Conservation (phyloP, 1,139 yeast genomes). For the Kodamaea plutei region DNA sequence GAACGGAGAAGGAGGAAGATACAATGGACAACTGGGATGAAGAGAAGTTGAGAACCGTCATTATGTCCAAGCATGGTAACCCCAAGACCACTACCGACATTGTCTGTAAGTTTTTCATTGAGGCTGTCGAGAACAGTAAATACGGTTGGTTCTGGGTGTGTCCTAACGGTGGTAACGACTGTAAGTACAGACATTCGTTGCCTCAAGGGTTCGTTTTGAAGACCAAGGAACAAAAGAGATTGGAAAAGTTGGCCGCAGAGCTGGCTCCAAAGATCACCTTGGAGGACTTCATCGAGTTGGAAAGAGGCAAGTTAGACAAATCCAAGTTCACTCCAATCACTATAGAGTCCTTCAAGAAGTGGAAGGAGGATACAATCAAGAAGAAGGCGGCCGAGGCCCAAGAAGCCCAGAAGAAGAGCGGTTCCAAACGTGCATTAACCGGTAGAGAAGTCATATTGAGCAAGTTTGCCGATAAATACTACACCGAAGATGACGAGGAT, state of each 20-base stretch:
- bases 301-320: constrained; percentile 80
- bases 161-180: constrained; percentile 89
- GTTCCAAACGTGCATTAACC: constrained; percentile 49
- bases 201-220: constrained; percentile 96
- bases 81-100: constrained; percentile 92
- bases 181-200: constrained; percentile 94
- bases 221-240: constrained; percentile 90
- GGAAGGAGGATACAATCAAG: constrained; percentile 72
- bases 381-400: constrained; percentile 59
- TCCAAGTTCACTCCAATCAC: constrained; percentile 84
- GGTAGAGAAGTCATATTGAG: constrained; percentile 82
- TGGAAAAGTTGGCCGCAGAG: constrained; percentile 83
- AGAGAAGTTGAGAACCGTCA: constrained; percentile 83
- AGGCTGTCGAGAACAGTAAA: constrained; percentile 95
- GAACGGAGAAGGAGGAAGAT: constrained; percentile 67
- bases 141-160: constrained; percentile 99
- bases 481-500: constrained; percentile 41
- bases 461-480: constrained; percentile 63
- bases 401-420: constrained; percentile 37
- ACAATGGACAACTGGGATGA: constrained; percentile 98
- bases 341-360: constrained; percentile 69
- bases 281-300: constrained; percentile 94
- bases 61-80: constrained; percentile 89
- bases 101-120: constrained; percentile 90
- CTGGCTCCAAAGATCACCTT: constrained; percentile 85